phyloP scores from a whole-genome alignment of 768 basidiomycete species.

The Termitomyces sp. region DNA sequence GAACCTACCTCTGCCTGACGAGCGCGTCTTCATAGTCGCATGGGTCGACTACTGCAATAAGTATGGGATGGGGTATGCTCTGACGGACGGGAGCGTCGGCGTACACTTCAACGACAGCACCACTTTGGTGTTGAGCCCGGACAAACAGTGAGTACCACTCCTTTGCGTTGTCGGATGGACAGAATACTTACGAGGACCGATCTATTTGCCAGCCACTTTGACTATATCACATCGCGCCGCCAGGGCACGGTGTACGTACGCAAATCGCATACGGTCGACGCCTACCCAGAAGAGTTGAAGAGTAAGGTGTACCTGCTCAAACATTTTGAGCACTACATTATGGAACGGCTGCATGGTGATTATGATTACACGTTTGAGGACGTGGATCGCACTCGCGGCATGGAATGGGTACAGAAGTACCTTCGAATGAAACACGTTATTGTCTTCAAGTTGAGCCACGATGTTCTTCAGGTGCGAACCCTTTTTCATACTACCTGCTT shows the following conservation, averaged over 20 bases:
- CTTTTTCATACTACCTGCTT: constrained; percentile 7
- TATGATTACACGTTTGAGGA: constrained; percentile 84
- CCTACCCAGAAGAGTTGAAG: constrained; percentile 81
- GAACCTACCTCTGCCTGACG: constrained; percentile 48
- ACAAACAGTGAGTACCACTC: constrained; percentile 67
- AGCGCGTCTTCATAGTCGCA: constrained; percentile 90
- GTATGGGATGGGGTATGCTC: constrained; percentile 99
- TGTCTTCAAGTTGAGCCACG: constrained; percentile 94
- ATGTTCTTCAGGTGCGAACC: constrained; percentile 82
- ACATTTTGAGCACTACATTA: constrained; percentile 94
- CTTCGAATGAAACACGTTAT: constrained; percentile 96
- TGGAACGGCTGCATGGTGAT: constrained; percentile 83
- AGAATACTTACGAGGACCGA: background rate
- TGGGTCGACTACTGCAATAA: constrained; percentile 99
- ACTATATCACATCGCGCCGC: constrained; percentile 74
- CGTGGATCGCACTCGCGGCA: constrained; percentile 63
- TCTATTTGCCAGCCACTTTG: constrained; percentile 65
- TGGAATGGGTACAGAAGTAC: constrained; percentile 96
- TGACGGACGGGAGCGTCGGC: constrained; percentile 93
- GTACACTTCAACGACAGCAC: constrained; percentile 98
- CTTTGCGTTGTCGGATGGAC: background rate
- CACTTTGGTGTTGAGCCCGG: constrained; percentile 78
- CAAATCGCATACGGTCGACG: constrained; percentile 65
- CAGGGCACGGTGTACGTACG: constrained; percentile 68
- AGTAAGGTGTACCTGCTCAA: constrained; percentile 90